Conservation (phyloP, 2,329 filamentous ascomycete genomes). For the Triangularia setosa region DNA sequence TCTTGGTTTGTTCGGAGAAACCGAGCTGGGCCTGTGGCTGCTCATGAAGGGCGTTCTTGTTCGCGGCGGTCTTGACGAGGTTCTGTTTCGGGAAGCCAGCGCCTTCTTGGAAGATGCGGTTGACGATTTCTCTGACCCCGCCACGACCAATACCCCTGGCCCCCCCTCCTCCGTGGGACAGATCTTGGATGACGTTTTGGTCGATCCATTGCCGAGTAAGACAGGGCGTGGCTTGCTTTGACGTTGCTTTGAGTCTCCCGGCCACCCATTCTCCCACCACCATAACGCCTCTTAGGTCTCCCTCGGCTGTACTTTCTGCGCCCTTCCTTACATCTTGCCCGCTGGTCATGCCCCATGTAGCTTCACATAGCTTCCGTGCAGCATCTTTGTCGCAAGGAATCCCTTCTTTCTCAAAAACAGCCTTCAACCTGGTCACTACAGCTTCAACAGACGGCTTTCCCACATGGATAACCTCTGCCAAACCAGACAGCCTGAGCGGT, state of each 20-base stretch:
- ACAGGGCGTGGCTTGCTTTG: constrained; percentile 39
- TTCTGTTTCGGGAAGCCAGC: constrained; percentile 67
- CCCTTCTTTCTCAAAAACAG: constrained; percentile 83
- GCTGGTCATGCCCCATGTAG: constrained; percentile 73
- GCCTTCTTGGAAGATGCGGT: constrained; percentile 73
- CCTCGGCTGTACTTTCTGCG: constrained; percentile 63
- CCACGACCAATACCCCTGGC: constrained; percentile 69
- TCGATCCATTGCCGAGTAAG: constrained; percentile 77
- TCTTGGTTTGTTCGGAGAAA: constrained; percentile 70
- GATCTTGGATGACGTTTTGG: constrained; percentile 62
- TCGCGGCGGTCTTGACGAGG: constrained; percentile 24
- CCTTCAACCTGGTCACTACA: constrained; percentile 75
- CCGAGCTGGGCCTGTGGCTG: constrained; percentile 60
- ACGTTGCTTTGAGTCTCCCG: constrained; percentile 57
- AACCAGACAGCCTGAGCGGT: constrained; percentile 74
- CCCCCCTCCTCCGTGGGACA: constrained; percentile 67
- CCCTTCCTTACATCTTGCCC: constrained; percentile 67
- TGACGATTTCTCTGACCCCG: constrained; percentile 68
- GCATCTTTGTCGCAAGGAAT: constrained; percentile 87
- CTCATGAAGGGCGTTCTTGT: constrained; percentile 47
- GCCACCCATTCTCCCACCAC: constrained; percentile 87
- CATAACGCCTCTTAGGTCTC: constrained; percentile 77
- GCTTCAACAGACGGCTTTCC: constrained; percentile 85
- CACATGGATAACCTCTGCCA: constrained; percentile 88
- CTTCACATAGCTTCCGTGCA: constrained; percentile 77